Conservation (phyloP, 176 grass and related monocot species). For the Puccinellia tenuiflora region DNA sequence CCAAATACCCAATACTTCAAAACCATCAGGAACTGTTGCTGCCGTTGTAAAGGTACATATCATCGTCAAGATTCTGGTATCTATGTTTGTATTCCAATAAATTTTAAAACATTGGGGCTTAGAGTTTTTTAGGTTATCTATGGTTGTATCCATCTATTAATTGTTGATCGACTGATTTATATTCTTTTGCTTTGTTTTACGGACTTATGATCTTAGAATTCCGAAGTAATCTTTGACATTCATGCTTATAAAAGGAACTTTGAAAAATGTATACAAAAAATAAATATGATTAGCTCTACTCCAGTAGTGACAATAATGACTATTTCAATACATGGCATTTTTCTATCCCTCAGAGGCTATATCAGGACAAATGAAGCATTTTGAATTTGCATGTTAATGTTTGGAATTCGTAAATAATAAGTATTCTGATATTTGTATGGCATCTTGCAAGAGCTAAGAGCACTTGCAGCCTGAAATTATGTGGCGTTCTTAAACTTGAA, state of each 20-base stretch:
- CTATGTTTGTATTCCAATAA: not conserved
- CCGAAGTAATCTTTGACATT: not conserved
- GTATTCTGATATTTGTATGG: not conserved
- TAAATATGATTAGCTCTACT: not conserved
- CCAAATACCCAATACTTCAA: constrained; percentile 53
- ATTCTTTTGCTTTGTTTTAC: not conserved
- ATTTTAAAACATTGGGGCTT: not conserved
- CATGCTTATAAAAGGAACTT: not conserved
- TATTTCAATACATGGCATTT: not conserved
- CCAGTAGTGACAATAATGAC: not conserved
- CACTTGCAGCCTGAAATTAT: not conserved
- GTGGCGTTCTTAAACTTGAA: not conserved
- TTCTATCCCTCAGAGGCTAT: not conserved
- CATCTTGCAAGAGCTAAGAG: not conserved
- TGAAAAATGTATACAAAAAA: not conserved
- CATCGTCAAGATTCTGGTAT: not conserved
- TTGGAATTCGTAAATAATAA: not conserved
- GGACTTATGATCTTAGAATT: not conserved
- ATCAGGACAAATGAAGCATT: not conserved
- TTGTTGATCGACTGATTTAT: not conserved
- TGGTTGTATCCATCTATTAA: not conserved
- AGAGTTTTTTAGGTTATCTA: constrained; percentile 5
- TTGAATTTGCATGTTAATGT: not conserved
- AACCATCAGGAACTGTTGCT: constrained; percentile 46
- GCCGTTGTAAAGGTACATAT: constrained; percentile 52